These are phyloP conservation scores for Epichloe baconii DNA, from an alignment of 2,329 filamentous ascomycete species.

Conservation along the genomic window DNA sequence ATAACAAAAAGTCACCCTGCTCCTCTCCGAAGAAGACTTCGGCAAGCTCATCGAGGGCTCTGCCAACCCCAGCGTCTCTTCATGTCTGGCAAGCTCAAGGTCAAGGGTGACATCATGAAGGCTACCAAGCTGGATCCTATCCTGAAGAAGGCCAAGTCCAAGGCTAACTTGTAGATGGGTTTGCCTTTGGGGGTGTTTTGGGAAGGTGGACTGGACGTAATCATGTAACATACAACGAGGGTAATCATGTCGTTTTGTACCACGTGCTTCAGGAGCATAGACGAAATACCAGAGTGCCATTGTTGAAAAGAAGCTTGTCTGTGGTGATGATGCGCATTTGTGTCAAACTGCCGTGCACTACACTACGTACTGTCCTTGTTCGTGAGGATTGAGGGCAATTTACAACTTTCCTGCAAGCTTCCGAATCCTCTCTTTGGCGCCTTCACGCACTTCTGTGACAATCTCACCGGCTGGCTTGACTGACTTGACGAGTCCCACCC, in stretches of 20 bases:
- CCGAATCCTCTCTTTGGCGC: conserved; percentile 21
- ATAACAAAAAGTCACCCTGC: conserved; percentile 56
- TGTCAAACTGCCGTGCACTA: too few species aligned
- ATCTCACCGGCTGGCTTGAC: conserved; percentile 28
- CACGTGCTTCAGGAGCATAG: conserved; percentile 7
- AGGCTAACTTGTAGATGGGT: conserved; percentile 63
- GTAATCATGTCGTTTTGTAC: conserved; percentile 2
- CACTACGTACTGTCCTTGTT: too few species aligned
- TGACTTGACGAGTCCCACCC: conserved; percentile 31
- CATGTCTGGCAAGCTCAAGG: conserved; percentile 97
- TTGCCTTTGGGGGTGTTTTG: not conserved
- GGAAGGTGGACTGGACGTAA: not conserved
- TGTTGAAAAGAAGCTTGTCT: not conserved
- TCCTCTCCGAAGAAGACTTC: conserved; percentile 78
- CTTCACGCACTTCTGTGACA: conserved; percentile 27
- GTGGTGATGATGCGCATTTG: not conserved
- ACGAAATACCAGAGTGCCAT: conserved; percentile 5
- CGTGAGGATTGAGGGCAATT: too few species aligned
- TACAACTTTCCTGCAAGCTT: conserved; percentile 11
- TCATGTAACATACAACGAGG: conserved; percentile 3
- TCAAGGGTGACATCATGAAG: conserved; percentile 98
- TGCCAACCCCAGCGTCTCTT: conserved; percentile 87
- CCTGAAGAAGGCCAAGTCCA: conserved; percentile 72
- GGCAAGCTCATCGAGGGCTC: conserved; percentile 69
- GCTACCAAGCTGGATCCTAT: conserved; percentile 92